Conservation (phyloP, 225 moss, liverwort and hornwort genomes). For the Asterella californica region DNA sequence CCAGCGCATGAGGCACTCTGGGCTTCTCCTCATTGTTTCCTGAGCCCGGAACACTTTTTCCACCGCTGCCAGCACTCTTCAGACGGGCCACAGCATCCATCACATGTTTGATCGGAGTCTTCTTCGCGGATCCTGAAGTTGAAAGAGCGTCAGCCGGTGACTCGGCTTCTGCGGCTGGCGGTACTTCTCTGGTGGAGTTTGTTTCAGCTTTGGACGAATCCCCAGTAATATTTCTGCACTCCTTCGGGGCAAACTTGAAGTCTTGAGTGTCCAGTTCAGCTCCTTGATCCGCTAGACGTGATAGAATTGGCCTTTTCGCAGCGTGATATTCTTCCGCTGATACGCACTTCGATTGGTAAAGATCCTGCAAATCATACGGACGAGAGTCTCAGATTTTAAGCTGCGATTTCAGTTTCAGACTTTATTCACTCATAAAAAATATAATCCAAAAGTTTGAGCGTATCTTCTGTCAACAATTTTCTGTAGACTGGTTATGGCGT, state of each 20-base stretch:
- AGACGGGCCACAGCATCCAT: constrained; percentile 46
- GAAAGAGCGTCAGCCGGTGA: neutral
- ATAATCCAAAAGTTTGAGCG: neutral
- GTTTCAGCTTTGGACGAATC: neutral
- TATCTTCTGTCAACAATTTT: too few relatives aligned
- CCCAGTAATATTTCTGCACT: constrained; percentile 7
- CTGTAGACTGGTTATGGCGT: too few relatives aligned
- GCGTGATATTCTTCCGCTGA: constrained; percentile 49
- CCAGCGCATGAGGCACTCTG: constrained; percentile 45
- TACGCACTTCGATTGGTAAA: constrained; percentile 48
- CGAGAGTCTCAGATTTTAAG: neutral
- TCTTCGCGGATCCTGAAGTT: constrained; percentile 36
- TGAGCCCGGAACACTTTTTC: constrained; percentile 25
- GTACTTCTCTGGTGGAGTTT: neutral
- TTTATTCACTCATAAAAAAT: neutral
- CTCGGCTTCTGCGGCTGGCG: neutral
- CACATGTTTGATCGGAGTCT: constrained; percentile 50
- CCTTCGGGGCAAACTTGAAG: constrained; percentile 31
- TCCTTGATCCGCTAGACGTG: constrained; percentile 53
- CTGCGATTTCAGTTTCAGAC: neutral
- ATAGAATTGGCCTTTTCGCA: constrained; percentile 47
- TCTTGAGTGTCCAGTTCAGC: constrained; percentile 46
- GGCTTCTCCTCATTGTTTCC: constrained; percentile 22
- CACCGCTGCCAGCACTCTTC: constrained; percentile 23
- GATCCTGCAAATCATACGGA: constrained; percentile 31